Evolutionary conservation across 208 protist genomes (phyloP).

Genomic region (Leishmania amazonensis): DNA sequence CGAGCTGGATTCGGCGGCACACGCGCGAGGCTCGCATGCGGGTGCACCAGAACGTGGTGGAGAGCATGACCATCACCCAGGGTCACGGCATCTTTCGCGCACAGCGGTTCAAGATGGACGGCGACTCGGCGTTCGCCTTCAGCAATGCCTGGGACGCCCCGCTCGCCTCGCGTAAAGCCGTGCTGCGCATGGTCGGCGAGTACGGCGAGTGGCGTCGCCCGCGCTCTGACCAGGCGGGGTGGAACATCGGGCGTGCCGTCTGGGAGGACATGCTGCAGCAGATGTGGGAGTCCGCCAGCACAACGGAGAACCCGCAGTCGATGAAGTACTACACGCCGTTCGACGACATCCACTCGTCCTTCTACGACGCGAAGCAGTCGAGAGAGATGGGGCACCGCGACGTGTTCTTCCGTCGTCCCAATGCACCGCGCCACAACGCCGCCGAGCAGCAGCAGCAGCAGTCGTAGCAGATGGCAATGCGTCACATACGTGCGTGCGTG

Average conservation of each 20-base stretch:
- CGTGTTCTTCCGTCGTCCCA: constrained; percentile 86
- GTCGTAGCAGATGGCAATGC: neutral
- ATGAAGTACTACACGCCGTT: constrained; percentile 95
- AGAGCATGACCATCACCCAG: constrained; percentile 90
- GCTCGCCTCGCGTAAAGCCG: constrained; percentile 78
- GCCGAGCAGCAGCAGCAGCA: constrained; percentile 44
- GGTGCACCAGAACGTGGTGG: constrained; percentile 88
- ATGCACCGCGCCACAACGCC: constrained; percentile 84
- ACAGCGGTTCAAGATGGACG: constrained; percentile 91
- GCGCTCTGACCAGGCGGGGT: constrained; percentile 72
- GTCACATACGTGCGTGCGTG: neutral
- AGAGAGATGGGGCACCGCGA: constrained; percentile 89
- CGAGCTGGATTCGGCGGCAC: constrained; percentile 83
- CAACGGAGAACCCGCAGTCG: constrained; percentile 85
- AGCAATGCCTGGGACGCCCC: constrained; percentile 90
- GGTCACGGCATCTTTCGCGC: constrained; percentile 89
- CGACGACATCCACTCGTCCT: constrained; percentile 75
- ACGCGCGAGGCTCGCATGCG: constrained; percentile 88
- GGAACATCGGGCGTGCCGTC: constrained; percentile 81
- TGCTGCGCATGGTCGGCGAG: constrained; percentile 91
- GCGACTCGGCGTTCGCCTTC: constrained; percentile 86
- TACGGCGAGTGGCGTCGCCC: constrained; percentile 92
- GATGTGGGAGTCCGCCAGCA: constrained; percentile 82
- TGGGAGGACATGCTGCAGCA: constrained; percentile 91
- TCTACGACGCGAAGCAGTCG: constrained; percentile 84